A percentile compares a stretch with the other conserved stretches of the same genome.
Conservation (phyloP, 1,139 yeast species). For the Pichia sp. region DNA sequence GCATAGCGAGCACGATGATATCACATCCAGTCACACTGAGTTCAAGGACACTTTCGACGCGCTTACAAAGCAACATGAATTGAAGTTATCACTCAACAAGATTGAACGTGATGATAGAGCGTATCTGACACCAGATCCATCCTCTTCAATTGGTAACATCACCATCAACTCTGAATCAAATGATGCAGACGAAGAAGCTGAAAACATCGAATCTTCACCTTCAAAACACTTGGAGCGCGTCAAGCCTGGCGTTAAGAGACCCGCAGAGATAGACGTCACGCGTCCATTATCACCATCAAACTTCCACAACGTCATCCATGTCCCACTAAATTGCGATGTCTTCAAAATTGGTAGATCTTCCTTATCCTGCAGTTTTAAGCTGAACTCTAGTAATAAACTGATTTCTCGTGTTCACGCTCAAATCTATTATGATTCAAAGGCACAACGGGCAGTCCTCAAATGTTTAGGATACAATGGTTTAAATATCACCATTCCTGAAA, state of each 20-base stretch:
- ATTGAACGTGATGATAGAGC: slow-evolving; percentile 14
- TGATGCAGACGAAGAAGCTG: too few relatives aligned
- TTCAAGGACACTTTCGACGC: too few relatives aligned
- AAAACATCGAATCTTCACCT: too few relatives aligned
- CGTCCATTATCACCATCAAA: slow-evolving; percentile 15
- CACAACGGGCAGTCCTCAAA: slow-evolving; percentile 31
- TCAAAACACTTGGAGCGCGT: too few relatives aligned
- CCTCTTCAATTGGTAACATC: slow-evolving; percentile 31
- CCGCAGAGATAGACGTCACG: slow-evolving; percentile 24
- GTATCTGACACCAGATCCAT: slow-evolving; percentile 38
- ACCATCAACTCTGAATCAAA: slow-evolving; percentile 20
- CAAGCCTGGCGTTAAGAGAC: not conserved
- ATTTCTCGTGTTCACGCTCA: slow-evolving; percentile 64
- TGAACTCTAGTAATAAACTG: slow-evolving; percentile 45
- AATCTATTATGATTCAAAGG: slow-evolving; percentile 25
- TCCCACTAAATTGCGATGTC: slow-evolving; percentile 11
- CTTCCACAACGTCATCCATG: slow-evolving; percentile 12
- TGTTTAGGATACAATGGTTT: slow-evolving; percentile 73
- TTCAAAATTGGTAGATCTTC: slow-evolving; percentile 59
- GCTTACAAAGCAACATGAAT: too few relatives aligned
- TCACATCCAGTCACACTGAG: too few relatives aligned
- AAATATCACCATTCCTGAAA: slow-evolving; percentile 50
- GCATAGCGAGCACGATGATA: too few relatives aligned
- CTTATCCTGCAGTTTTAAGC: slow-evolving; percentile 48
- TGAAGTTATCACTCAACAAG: too few relatives aligned